Conservation (phyloP, 2,329 filamentous ascomycete species). For the Cyphellophora europaea region DNA sequence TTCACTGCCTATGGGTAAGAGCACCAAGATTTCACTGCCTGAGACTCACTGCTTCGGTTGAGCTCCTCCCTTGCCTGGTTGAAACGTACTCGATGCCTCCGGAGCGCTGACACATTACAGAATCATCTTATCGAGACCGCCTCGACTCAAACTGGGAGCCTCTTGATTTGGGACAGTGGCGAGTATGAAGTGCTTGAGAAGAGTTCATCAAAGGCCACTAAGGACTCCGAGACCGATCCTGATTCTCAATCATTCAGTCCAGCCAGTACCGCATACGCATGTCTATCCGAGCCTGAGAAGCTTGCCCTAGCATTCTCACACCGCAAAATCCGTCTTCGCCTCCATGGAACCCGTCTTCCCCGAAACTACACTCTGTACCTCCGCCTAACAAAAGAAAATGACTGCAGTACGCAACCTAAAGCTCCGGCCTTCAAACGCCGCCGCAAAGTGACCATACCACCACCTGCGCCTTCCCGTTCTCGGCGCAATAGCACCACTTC, state of each 20-base stretch:
- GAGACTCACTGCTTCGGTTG: too few species aligned
- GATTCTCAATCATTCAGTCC: constrained; percentile 5
- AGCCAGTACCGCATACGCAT: constrained; percentile 3
- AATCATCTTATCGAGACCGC: constrained; percentile 55
- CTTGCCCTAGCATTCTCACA: constrained; percentile 42
- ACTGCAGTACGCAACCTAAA: constrained; percentile 24
- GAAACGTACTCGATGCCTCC: too few species aligned
- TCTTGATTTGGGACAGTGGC: constrained; percentile 56
- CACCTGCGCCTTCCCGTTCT: too few species aligned
- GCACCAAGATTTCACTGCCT: too few species aligned
- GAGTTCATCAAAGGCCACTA: constrained; percentile 19
- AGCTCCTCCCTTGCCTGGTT: too few species aligned
- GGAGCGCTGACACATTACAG: too few species aligned
- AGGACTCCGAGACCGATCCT: constrained; percentile 20
- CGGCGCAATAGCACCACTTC: constrained; percentile 8
- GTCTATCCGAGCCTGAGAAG: constrained; percentile 30
- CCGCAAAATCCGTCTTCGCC: constrained; percentile 48
- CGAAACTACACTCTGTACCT: constrained; percentile 44
- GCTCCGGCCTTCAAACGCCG: constrained; percentile 16
- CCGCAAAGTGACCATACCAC: constrained; percentile 9
- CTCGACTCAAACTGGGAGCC: constrained; percentile 44
- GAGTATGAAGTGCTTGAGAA: constrained; percentile 47
- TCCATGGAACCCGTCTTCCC: constrained; percentile 47
- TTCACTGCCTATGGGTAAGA: constrained; percentile 55
- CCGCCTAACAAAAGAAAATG: constrained; percentile 41